Base-by-base conservation (phyloP, 192 early-diverging fungal species). In the Mortierella alpina region DNA sequence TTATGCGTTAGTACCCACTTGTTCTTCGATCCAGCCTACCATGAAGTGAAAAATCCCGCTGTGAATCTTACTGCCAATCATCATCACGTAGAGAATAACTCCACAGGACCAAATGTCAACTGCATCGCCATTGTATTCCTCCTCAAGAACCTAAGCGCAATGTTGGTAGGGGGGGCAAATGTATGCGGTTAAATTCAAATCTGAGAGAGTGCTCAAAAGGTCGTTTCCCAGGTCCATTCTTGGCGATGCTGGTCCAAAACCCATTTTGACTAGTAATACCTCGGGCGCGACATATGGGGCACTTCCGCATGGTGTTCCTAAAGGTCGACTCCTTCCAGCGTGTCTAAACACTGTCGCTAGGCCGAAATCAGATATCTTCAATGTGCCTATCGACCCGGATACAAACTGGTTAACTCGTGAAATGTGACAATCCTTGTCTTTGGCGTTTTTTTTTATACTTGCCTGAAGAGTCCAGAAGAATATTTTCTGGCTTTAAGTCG, bases 401-500 rank as follows among this genome's bases (percentile, higher is more conserved):
- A 6, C 41, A 40, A 18, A 40, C 20, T 14, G 20, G 4, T 22
- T 39, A 53, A 45, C 6, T 53, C 23, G 31, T 11, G 5, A 59
- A 59, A 59, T 18, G 22, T 39, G 58, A 60, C 31, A 31, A 31
- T 31, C 31, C 31, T 31, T 31, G 31, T n/a, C 31, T 31, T 31
- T 31, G 1, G 31, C 31, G 1, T 55, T 42, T 48, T 14, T n/a
- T 39, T 17, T 48, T 17, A n/a, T 2, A 47, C 42, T 44, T 72
- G 60, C 77, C 77, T 58, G 68, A 66, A 8, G 77, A 54, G 44
- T 82, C 84, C 44, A 87, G 40, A 15, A 87, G 69, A 44, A 87
- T 87, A 40, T 87, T 87, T 83, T 95, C 94, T 39, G 94, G 94
- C 61, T 95, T 95, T 14, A 95, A 75, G 70, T 95, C 94, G 39